Percentiles rank a stretch among this genome's conserved stretches.
phyloP scores from a whole-genome alignment of 2,329 filamentous ascomycete species.

The Chaetomium sp. region DNA sequence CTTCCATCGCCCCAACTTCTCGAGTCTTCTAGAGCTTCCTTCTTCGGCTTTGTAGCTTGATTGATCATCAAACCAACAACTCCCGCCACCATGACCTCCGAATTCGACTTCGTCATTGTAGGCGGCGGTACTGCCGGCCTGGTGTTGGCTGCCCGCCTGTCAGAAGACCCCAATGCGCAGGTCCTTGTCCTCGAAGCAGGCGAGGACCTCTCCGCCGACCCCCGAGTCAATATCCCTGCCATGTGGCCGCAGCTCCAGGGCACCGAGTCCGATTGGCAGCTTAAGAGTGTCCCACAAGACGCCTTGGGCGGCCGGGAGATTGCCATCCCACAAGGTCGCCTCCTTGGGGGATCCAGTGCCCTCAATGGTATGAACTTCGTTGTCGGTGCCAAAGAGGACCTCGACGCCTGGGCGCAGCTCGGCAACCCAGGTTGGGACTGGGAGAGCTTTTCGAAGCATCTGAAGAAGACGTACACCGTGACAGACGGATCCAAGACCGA shows the following conservation, averaged over 20 bases:
- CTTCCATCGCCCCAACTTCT: background rate
- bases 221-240: conserved; percentile 42
- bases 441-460: conserved; percentile 37
- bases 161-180: conserved; percentile 40
- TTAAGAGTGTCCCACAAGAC: conserved; percentile 37
- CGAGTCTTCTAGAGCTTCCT: background rate
- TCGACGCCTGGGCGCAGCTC: conserved; percentile 37
- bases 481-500: conserved; percentile 31
- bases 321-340: conserved; percentile 35
- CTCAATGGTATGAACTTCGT: conserved; percentile 36
- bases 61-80: background rate
- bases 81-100: conserved; percentile 4
- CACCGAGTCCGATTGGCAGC: conserved; percentile 43
- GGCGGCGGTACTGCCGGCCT: conserved; percentile 40
- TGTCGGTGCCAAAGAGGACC: conserved; percentile 30
- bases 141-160: conserved; percentile 48
- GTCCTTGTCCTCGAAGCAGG: conserved; percentile 47
- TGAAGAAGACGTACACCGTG: conserved; percentile 40
- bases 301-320: conserved; percentile 41
- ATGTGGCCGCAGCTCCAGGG: conserved; percentile 42
- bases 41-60: background rate
- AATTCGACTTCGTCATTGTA: conserved; percentile 48
- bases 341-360: conserved; percentile 39
- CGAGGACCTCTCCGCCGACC: conserved; percentile 39
- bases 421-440: conserved; percentile 38